Evolutionary conservation across 2,329 filamentous ascomycete species (phyloP).

Genomic region (Annulohypoxylon truncatum): DNA sequence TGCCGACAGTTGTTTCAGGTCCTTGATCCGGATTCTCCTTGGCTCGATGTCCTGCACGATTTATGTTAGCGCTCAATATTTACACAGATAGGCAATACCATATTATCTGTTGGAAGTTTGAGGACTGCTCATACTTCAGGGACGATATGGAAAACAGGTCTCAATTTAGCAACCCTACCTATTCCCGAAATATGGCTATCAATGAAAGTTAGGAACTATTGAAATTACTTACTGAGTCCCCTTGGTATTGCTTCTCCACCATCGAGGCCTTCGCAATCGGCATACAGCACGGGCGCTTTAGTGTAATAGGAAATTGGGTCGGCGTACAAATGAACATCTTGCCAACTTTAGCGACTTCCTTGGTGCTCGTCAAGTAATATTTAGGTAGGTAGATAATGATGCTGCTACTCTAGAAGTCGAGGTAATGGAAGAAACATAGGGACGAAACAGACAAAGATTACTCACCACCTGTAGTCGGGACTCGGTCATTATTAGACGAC

Average conservation of each 20-base stretch:
- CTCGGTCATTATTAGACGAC: constrained; percentile 55
- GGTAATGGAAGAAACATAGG: background rate
- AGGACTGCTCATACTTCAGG: background rate
- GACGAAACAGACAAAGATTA: background rate
- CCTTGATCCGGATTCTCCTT: background rate
- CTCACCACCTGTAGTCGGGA: constrained; percentile 57
- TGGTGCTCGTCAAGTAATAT: no score
- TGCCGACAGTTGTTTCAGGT: background rate
- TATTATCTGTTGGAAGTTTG: background rate
- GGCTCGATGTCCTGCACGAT: background rate
- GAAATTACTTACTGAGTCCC: constrained; percentile 31
- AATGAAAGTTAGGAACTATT: background rate
- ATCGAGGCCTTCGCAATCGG: constrained; percentile 64
- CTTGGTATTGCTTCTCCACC: constrained; percentile 58
- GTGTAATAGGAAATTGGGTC: constrained; percentile 57
- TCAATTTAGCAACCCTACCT: background rate
- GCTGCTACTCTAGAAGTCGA: background rate
- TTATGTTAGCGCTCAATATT: background rate
- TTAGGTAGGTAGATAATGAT: no score
- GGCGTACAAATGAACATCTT: constrained; percentile 63
- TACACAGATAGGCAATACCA: background rate
- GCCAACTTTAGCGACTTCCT: background rate
- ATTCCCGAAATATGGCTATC: background rate
- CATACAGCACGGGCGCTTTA: constrained; percentile 58
- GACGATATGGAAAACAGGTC: background rate